Evolutionary conservation across 257 asterid genomes (phyloP), one percentile per base, ranked within the genome.

Genomic region (Nicotiana paniculata): DNA sequence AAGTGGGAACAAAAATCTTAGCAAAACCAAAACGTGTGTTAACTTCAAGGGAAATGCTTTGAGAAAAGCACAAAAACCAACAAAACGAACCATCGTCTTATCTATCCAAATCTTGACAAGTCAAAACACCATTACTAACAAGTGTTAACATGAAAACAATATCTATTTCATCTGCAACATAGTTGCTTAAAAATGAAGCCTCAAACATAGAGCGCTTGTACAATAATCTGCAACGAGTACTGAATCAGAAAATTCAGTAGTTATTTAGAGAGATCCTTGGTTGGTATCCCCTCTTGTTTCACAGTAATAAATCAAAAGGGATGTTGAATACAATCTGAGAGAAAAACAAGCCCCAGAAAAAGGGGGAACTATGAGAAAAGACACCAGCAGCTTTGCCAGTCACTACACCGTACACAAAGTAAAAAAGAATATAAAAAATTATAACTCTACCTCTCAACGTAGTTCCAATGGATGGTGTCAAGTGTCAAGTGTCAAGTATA

Each of bases 401-500:
- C 88, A 87, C 83, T 85, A 89, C 89, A 90, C 85, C 87, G 58
- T 75, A 85, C 77, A 81, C 80, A 51, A 79, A 77, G 80, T 83
- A 9, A 3, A 59, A 54, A 84, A 83, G 86, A 89, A 87, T 83
- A 79, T 83, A 82, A 85, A 46, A 21, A 85, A 85, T 35, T 39
- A 76, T 83, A 86, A 74, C 87, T 86, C 93, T 88, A 87, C 90
- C 90, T 83, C 85, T 83, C 72, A 35, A 51, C 46, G 30, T 70
- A 62, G 85, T 81, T 86, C 84, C 84, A 83, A n/a, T 51, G 80
- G 87, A 87, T 88, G 81, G 88, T 86, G 87, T 90, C 87, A 90
- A 90, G 91, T 91, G 24, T 21, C 24, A 21, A 21, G 88, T 86
- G 87, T 90, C 87, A 90, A 90, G 91, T 91, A 90, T 89, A 85